Base-by-base conservation (phyloP, 257 asterid genomes). In the Thymus mandschuricus region DNA sequence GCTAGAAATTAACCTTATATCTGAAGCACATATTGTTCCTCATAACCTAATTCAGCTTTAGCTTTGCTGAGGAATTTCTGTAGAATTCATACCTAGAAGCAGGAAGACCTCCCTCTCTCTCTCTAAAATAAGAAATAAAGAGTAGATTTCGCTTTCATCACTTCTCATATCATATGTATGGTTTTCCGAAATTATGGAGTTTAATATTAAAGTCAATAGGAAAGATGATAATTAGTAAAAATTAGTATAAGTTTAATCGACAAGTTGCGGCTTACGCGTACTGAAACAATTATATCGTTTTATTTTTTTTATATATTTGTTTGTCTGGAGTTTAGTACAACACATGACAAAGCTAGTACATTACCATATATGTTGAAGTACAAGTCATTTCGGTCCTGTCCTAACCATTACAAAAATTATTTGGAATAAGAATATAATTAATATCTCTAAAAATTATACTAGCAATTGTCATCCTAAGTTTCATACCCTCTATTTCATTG, bases 141-240 rank as follows among this genome's bases (percentile, higher is more conserved):
- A 35, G 3, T 5, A 1, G 40, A 44, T 8, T 3, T 21, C 33
- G 1, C 45, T 62, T 28, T 29, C 70, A 62, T 46, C 49, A n/a
- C 8, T 31, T 55, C 64, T 55, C 49, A 44, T 21, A 21, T 21
- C 21, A 45, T n/a, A 6, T 27, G 9, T 29, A 59, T 33, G 44
- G 3, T 46, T 49, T 59, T 35, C 48, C n/a, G 1, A 10, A 51
- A 40, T 49, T 38, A 12, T 58, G 21, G 58, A 59, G 45, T 31
- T n/a, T 54, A 65, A 65, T 46, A 40, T 31, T 44, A 48, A 64
- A 70, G 76, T 76, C 80, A 76, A 70, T 70, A 33, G 62, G 7
- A 7, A 63, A 38, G n/a, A 8, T 51, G 69, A 74, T 74, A 66
- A 66, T 28, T 41, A 4, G 30, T 29, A 28, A 6, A 44, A n/a